These are phyloP conservation scores for Syncephalis plumigaleata DNA, from an alignment of 371 early-diverging fungal species.

Conservation along the genomic window DNA sequence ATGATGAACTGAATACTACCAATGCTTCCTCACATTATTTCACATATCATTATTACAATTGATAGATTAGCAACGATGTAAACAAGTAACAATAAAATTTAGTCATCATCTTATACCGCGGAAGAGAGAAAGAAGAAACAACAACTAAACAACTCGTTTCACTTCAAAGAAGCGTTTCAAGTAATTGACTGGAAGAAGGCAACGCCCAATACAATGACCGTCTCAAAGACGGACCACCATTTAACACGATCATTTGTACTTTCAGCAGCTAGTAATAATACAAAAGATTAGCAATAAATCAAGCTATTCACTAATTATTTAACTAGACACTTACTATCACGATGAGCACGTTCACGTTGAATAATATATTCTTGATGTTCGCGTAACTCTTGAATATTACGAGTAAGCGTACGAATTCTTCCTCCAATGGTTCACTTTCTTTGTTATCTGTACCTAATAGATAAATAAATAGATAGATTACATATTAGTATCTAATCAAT, in stretches of 20 bases:
- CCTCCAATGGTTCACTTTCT: slow-evolving; percentile 37
- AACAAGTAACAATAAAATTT: no score
- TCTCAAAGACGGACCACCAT: slow-evolving; percentile 61
- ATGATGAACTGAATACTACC: no score
- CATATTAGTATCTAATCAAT: neutral
- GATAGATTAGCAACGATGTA: no score
- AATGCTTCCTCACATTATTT: no score
- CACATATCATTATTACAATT: no score
- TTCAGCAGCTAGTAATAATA: slow-evolving; percentile 48
- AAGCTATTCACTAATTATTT: neutral
- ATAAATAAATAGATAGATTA: neutral
- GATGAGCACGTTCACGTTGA: slow-evolving; percentile 44
- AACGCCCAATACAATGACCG: slow-evolving; percentile 34
- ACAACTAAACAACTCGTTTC: slow-evolving; percentile 41
- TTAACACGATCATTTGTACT: slow-evolving; percentile 57
- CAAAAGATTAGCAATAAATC: neutral
- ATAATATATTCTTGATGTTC: slow-evolving; percentile 61
- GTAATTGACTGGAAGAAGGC: slow-evolving; percentile 53
- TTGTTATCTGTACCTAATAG: neutral
- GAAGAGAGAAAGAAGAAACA: no score
- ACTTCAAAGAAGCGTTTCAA: slow-evolving; percentile 63
- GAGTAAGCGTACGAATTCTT: slow-evolving; percentile 46
- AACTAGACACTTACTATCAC: slow-evolving; percentile 34
- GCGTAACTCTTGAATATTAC: slow-evolving; percentile 38
- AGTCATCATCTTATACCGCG: neutral